Base-by-base conservation (phyloP, 2,329 filamentous ascomycete genomes). In the Aspergillus intermedius region DNA sequence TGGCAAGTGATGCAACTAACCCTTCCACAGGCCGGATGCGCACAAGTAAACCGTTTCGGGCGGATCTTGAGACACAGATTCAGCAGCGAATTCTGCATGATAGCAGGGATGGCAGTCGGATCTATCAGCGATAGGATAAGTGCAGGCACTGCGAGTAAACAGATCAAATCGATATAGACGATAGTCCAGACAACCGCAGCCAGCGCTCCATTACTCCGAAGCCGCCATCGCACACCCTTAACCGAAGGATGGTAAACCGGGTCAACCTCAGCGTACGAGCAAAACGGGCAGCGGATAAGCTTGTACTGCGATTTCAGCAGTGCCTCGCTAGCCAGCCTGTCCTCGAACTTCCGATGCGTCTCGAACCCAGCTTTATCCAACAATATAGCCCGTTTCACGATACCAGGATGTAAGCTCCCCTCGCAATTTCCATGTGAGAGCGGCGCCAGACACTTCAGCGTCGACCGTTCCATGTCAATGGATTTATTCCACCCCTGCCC, bases 401-500 rank as follows among this genome's bases (percentile, higher is more conserved):
- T 79, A 22, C 82, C 75, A 4, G 80, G 74, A 0, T 87, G 78
- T 44, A 97, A 79, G 60, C 78, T 80, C n/a, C 90, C 89, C 12
- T 77, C 63, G 59, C 93, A 97, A 3, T 71, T 72, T n/a, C 81
- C 82, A 41, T 77, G 71, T 0, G 79, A 74, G 45, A 84, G 79
- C 0, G 88, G 83, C 1, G 91, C 88, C n/a, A 95, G 79, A 64
- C 93, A 97, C 52, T 81, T 82, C 47, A 97, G 75, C 0, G 88
- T 90, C 34, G 87, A 87, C 34, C 77, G 81, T 50, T 83, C 77
- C 23, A 81, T 69, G 62, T 93, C 80, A 58, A 96, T 85, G 59
- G 82, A 93, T 50, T 86, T 83, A 44, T 82, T 80, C 88, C 91
- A 96, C 46, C 88, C 88, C 66, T 97, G 93, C 0, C 93, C 93